phyloP scores from a whole-genome alignment of 2,329 filamentous ascomycete genomes.

The Hypoxylon rubiginosum region DNA sequence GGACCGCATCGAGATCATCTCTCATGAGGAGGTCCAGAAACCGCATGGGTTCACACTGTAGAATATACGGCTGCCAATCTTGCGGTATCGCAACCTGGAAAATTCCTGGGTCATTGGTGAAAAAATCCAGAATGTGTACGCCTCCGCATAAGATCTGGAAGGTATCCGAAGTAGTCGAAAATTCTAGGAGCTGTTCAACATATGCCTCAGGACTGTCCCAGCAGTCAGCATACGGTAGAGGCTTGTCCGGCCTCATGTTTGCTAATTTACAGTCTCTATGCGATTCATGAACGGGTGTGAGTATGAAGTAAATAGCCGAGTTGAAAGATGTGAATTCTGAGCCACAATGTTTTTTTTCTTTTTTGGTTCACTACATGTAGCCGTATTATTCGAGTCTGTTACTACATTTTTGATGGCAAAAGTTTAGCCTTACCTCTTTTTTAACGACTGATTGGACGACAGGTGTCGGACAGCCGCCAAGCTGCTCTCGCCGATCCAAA shows the following conservation, averaged over 20 bases:
- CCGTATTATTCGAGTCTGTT: neutral
- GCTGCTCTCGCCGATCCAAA: slow-evolving; percentile 15
- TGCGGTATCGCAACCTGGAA: slow-evolving; percentile 82
- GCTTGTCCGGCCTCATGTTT: slow-evolving; percentile 63
- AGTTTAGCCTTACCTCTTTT: slow-evolving; percentile 11
- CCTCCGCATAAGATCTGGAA: slow-evolving; percentile 94
- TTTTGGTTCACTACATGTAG: neutral
- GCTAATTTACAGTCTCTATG: neutral
- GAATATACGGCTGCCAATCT: slow-evolving; percentile 86
- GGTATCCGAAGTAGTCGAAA: slow-evolving; percentile 78
- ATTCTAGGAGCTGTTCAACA: slow-evolving; percentile 80
- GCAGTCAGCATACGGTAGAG: slow-evolving; percentile 77
- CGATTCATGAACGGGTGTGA: slow-evolving; percentile 26
- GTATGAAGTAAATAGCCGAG: slow-evolving; percentile 2
- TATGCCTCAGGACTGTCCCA: slow-evolving; percentile 83
- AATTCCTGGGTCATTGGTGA: slow-evolving; percentile 85
- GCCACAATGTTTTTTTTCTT: neutral
- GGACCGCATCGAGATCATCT: slow-evolving; percentile 71
- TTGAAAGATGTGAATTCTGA: neutral
- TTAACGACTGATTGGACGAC: slow-evolving; percentile 2
- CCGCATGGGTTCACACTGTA: slow-evolving; percentile 76
- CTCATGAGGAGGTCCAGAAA: slow-evolving; percentile 86
- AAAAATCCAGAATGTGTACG: slow-evolving; percentile 97
- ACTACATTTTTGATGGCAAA: neutral
- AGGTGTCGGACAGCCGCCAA: slow-evolving; percentile 28